phyloP scores from a whole-genome alignment of 2,329 filamentous ascomycete genomes.

The Talaromyces sp. region DNA sequence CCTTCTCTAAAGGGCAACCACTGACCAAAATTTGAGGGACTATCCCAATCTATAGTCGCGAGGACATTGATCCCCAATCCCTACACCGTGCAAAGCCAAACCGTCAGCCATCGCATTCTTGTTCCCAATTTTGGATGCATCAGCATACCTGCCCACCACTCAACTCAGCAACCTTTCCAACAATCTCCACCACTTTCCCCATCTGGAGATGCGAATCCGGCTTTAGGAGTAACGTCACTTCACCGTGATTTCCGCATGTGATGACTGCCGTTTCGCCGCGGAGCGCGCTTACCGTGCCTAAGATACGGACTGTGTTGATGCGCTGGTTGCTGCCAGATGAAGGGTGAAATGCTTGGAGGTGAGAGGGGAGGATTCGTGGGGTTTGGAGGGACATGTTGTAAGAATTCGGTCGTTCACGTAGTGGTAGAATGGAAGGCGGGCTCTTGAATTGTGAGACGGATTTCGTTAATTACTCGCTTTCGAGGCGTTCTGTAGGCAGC shows the following conservation, averaged over 20 bases:
- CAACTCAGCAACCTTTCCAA: conserved; percentile 44
- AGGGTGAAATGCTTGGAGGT: conserved; percentile 71
- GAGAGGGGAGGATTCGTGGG: conserved; percentile 76
- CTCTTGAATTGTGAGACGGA: background rate
- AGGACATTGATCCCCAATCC: conserved; percentile 42
- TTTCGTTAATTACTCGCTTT: background rate
- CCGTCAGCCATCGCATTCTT: background rate
- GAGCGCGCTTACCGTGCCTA: conserved; percentile 80
- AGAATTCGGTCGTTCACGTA: background rate
- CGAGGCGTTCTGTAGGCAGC: background rate
- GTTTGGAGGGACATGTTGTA: conserved; percentile 64
- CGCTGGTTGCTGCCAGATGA: conserved; percentile 30
- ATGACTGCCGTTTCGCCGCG: conserved; percentile 76
- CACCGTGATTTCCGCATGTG: conserved; percentile 66
- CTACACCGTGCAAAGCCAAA: conserved; percentile 21
- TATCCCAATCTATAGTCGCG: conserved; percentile 42
- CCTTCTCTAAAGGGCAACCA: conserved; percentile 4
- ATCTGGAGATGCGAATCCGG: conserved; percentile 48
- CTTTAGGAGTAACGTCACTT: conserved; percentile 70
- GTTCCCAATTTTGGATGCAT: background rate
- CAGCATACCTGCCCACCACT: conserved; percentile 38
- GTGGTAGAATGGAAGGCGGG: background rate
- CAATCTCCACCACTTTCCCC: conserved; percentile 45
- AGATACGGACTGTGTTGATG: conserved; percentile 70
- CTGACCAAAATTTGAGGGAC: conserved; percentile 39